Percentiles rank a stretch among this genome's conserved stretches.
Conservation (phyloP, 495 filamentous ascomycete genomes). For the Hyaloscypha finlandica region DNA sequence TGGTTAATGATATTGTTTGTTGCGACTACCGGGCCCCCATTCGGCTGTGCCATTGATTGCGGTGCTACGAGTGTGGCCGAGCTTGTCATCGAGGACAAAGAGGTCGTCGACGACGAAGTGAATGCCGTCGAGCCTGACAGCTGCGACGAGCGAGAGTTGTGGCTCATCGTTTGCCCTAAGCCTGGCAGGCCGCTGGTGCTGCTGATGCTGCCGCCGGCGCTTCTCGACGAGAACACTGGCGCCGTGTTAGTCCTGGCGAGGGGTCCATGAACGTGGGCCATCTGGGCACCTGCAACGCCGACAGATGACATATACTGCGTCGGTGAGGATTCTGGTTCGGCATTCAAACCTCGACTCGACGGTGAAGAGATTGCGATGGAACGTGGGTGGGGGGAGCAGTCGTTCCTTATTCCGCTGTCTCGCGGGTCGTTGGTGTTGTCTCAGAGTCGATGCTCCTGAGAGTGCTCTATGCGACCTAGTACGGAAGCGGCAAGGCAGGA, state of each 20-base stretch:
- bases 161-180: constrained; percentile 44
- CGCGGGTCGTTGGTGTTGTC: constrained; percentile 15
- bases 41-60: constrained; percentile 26
- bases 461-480: not conserved
- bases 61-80: constrained; percentile 40
- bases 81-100: constrained; percentile 47
- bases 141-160: constrained; percentile 52
- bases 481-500: not conserved
- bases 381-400: not conserved
- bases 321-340: constrained; percentile 15
- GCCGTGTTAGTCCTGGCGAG: constrained; percentile 51
- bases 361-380: constrained; percentile 1
- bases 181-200: constrained; percentile 32
- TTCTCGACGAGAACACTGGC: constrained; percentile 43
- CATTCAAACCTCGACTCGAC: constrained; percentile 26
- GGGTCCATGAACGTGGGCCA: constrained; percentile 50
- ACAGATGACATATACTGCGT: constrained; percentile 25
- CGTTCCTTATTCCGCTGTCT: constrained; percentile 14
- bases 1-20: constrained; percentile 94
- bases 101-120: constrained; percentile 43
- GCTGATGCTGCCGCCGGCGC: constrained; percentile 23
- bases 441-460: constrained; percentile 9
- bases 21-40: constrained; percentile 64
- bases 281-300: constrained; percentile 31
- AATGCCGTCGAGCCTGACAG: constrained; percentile 53